phyloP scores from a whole-genome alignment of 108 stramenopile genomes.

The Pseudonitzschia delicatissima region DNA sequence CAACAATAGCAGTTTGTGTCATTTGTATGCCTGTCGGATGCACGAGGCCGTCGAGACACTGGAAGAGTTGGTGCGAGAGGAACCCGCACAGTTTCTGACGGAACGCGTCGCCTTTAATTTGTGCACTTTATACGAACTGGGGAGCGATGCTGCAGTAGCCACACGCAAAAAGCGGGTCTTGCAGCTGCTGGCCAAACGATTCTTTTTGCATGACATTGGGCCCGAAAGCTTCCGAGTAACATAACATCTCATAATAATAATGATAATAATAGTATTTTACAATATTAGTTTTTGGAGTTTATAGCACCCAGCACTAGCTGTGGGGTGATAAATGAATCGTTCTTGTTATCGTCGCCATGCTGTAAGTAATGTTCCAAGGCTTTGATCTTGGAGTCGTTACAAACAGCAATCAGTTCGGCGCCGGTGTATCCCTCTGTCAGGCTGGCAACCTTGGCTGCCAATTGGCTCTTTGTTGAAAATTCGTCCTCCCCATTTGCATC shows the following conservation, averaged over 20 bases:
- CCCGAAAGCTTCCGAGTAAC: slow-evolving; percentile 67
- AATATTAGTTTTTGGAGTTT: too few species aligned
- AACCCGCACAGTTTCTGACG: slow-evolving; percentile 76
- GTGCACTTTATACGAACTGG: slow-evolving; percentile 92
- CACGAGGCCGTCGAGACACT: slow-evolving; percentile 54
- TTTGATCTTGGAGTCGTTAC: slow-evolving; percentile 56
- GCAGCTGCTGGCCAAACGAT: slow-evolving; percentile 82
- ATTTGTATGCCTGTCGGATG: slow-evolving; percentile 73
- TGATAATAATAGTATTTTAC: slow-evolving; percentile 4
- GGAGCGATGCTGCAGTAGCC: slow-evolving; percentile 66
- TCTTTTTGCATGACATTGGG: slow-evolving; percentile 86
- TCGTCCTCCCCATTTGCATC: slow-evolving; percentile 12
- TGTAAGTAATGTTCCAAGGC: slow-evolving; percentile 1
- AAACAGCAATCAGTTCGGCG: slow-evolving; percentile 58
- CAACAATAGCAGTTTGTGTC: slow-evolving; percentile 80
- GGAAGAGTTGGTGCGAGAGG: slow-evolving; percentile 76
- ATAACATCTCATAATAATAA: slow-evolving; percentile 5
- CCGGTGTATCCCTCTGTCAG: slow-evolving; percentile 61
- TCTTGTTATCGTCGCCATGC: not conserved
- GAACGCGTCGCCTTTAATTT: slow-evolving; percentile 89
- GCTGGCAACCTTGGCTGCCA: slow-evolving; percentile 39
- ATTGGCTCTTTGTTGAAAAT: slow-evolving; percentile 35
- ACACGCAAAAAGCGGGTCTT: slow-evolving; percentile 71
- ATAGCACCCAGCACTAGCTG: slow-evolving; percentile 2
- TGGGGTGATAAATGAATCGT: slow-evolving; percentile 4